These are phyloP conservation scores for Brassica rapa DNA, from an alignment of 345 rosid genomes.

Conservation along the genomic window DNA sequence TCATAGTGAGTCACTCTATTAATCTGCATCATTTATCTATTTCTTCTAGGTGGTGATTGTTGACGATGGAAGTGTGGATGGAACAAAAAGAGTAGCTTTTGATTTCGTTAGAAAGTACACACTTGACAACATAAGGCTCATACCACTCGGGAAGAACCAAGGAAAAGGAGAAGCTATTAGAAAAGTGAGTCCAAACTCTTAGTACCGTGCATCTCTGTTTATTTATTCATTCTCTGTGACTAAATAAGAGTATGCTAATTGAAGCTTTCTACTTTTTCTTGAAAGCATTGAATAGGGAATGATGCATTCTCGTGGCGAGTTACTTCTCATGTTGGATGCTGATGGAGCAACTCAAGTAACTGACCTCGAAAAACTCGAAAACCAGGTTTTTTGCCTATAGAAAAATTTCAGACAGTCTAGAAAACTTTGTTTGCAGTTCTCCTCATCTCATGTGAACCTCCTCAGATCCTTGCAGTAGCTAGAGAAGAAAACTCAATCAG, in stretches of 20 bases:
- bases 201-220: background rate
- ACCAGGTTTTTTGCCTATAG: constrained; percentile 54
- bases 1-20: background rate
- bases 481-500: constrained; percentile 50
- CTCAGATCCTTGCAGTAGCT: constrained; percentile 80
- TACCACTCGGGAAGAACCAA: constrained; percentile 90
- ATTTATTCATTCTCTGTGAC: background rate
- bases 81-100: constrained; percentile 81
- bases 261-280: constrained; percentile 60
- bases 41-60: constrained; percentile 69
- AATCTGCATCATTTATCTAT: background rate
- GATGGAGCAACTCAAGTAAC: constrained; percentile 98
- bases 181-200: constrained; percentile 81
- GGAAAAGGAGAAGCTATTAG: constrained; percentile 99
- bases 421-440: constrained; percentile 9
- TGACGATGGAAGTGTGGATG: constrained; percentile 97
- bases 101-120: constrained; percentile 72
- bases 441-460: constrained; percentile 45
- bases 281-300: constrained; percentile 98
- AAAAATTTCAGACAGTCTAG: background rate
- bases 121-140: constrained; percentile 72
- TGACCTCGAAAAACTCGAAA: constrained; percentile 95
- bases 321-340: constrained; percentile 98
- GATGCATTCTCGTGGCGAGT: constrained; percentile 97
- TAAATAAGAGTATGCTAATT: too few relatives aligned